Evolutionary conservation across 2,329 filamentous ascomycete genomes (phyloP), one percentile per base, ranked within the genome.

Genomic region (Clonostachys sp.): DNA sequence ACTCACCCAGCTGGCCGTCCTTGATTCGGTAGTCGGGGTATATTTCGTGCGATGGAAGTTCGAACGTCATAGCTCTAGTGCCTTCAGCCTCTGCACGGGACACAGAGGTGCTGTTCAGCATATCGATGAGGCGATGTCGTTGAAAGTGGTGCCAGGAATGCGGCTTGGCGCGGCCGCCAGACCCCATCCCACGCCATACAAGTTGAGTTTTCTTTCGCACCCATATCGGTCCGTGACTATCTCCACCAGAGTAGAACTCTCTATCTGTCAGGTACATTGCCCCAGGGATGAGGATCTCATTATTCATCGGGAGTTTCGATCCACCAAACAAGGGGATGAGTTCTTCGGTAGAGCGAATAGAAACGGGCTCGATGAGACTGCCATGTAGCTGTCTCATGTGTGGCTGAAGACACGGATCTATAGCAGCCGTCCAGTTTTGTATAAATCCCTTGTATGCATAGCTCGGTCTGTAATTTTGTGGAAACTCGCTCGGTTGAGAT

Each of bases 81-180:
- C 61, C 57, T 38, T 64, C 57, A 56, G 84, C 77, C 34, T 51
- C 50, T 9, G 76, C 68, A 9, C 63, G 57, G 30, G 61, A 60
- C 18, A 84, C 78, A 16, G 70, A 74, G 2, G 81, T 84, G 9
- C 75, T 76, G 55, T 89, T 88, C 43, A 86, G 67, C 81, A 88
- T 85, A 49, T 82, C 72, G 24, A 88, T 69, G 49, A 89, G 80
- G 5, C 86, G 81, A 55, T 87, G 84, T n/a, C 85, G 81, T 51
- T 89, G 85, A 55, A 87, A 86, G 35, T 80, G 77, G 34, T 72
- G 73, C 84, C 85, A 89, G 50, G 78, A 86, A 41, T 80, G 60
- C n/a, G 57, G 56, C 48, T 65, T 66, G 42, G 72, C 63, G 30
- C 71, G 68, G 2, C 82, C 83, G 4, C 83, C 84, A 8, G 82